These are phyloP conservation scores for Spergularia marina DNA, from an alignment of 148 eudicot species.

Conservation along the genomic window DNA sequence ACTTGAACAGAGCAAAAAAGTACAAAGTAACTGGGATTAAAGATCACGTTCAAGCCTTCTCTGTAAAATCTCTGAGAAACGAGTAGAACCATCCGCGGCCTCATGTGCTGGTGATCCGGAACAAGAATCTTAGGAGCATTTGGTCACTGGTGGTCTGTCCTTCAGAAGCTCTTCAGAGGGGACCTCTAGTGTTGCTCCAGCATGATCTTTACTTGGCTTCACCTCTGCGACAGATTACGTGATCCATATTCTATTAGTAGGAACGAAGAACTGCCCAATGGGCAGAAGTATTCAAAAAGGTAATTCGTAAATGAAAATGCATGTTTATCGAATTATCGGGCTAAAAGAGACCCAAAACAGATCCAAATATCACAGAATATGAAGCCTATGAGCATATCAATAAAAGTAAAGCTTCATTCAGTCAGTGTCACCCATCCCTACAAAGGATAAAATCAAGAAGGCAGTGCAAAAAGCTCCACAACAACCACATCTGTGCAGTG, in stretches of 20 bases:
- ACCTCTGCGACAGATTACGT: constrained; percentile 41
- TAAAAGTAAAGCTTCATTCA: not conserved
- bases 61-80: not conserved
- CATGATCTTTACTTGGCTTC: constrained; percentile 64
- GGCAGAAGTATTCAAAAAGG: not conserved
- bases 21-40: too few species aligned
- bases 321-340: not conserved
- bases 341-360: not conserved
- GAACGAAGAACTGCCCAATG: constrained; percentile 3
- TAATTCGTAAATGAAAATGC: not conserved
- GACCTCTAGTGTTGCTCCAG: constrained; percentile 73
- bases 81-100: not conserved
- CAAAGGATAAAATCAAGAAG: not conserved
- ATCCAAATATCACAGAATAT: not conserved
- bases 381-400: not conserved
- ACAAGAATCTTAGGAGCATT: constrained; percentile 1
- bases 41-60: not conserved
- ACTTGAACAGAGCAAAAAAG: not conserved
- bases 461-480: not conserved
- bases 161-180: constrained; percentile 70
- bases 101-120: not conserved
- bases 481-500: not conserved
- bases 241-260: not conserved
- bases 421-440: not conserved
- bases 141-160: constrained; percentile 14